A percentile compares a stretch with the other conserved stretches of the same genome.
Evolutionary conservation across 139 green algal genomes (phyloP).

Genomic region (Cymbomonas tetramitiformis): DNA sequence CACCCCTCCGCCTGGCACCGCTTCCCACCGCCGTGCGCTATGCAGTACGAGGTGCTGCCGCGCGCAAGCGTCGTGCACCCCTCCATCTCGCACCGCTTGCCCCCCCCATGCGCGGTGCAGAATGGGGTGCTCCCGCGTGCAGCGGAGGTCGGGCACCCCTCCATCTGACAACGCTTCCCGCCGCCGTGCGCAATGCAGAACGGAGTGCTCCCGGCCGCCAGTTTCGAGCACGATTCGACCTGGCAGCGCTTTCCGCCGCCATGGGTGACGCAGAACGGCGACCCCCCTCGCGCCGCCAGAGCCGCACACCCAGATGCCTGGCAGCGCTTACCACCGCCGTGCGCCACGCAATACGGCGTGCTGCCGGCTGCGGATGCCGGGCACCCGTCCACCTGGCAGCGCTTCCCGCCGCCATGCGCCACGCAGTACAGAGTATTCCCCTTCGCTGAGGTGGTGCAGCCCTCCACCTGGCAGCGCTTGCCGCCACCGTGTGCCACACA

Average conservation of each 20-base stretch:
- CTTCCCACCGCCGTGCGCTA: not conserved
- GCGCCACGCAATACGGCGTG: not conserved
- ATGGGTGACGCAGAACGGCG: not conserved
- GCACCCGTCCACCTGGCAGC: not conserved
- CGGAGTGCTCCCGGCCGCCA: not conserved
- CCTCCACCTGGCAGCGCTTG: not conserved
- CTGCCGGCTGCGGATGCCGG: not conserved
- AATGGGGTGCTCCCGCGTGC: not conserved
- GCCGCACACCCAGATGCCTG: not conserved
- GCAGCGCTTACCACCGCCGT: not conserved
- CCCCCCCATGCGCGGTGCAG: not conserved
- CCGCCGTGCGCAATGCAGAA: not conserved
- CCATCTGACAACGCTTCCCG: not conserved
- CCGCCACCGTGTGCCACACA: conserved; percentile 1
- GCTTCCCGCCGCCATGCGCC: not conserved
- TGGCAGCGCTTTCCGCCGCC: not conserved
- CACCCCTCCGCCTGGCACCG: not conserved
- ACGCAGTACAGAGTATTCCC: not conserved
- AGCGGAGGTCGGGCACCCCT: not conserved
- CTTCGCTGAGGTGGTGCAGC: not conserved
- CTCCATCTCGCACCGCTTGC: not conserved
- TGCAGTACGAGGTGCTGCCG: not conserved
- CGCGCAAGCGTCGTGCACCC: not conserved
- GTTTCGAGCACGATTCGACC: not conserved
- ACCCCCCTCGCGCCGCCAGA: not conserved